Conservation (phyloP, 163 green algal species). For the Scenedesmus sp. region DNA sequence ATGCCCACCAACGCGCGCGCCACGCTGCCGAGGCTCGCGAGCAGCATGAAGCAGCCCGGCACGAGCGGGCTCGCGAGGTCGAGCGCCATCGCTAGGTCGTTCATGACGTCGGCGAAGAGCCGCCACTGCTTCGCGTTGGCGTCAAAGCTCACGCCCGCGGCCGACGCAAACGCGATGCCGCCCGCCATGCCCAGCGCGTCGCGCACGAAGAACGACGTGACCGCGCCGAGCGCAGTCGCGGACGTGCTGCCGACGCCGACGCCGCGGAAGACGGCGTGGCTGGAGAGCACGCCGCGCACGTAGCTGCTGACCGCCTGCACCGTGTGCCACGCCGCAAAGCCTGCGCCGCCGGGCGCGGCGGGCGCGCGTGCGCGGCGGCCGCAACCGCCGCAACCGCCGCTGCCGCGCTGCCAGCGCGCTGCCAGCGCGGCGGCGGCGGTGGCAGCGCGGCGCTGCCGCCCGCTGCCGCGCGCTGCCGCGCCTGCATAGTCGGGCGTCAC, state of each 20-base stretch:
- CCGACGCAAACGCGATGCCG: slow-evolving; percentile 75
- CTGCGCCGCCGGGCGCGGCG: neutral
- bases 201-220: slow-evolving; percentile 42
- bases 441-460: no score
- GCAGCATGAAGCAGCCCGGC: slow-evolving; percentile 59
- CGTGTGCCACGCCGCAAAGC: slow-evolving; percentile 40
- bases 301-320: slow-evolving; percentile 77
- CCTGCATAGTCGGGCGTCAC: slow-evolving; percentile 53
- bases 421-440: no score
- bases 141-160: slow-evolving; percentile 68
- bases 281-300: slow-evolving; percentile 81
- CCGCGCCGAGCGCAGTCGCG: neutral
- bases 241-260: slow-evolving; percentile 74
- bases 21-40: slow-evolving; percentile 77
- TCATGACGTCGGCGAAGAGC: slow-evolving; percentile 82
- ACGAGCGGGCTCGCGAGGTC: slow-evolving; percentile 76
- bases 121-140: slow-evolving; percentile 83
- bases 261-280: slow-evolving; percentile 76
- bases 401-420: no score
- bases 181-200: slow-evolving; percentile 80
- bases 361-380: no score
- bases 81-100: slow-evolving; percentile 79
- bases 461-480: no score
- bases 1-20: slow-evolving; percentile 74
- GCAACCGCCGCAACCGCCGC: no score